Evolutionary conservation across 495 filamentous ascomycete species (phyloP).

Genomic region (Tetracladium marchalianum): DNA sequence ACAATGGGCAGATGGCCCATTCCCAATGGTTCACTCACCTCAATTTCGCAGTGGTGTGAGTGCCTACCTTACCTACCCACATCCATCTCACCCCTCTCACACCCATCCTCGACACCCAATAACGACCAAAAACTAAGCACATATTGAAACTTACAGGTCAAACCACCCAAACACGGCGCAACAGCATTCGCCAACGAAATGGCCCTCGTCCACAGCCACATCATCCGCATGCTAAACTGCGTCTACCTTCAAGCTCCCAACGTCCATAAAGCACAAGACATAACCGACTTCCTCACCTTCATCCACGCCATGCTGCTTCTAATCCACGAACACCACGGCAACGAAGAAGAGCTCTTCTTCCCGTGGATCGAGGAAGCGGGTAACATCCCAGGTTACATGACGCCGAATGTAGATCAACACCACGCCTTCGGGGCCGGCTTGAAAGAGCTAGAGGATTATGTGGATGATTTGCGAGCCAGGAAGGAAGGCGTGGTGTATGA

Average conservation of each 20-base stretch:
- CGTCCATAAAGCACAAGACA: slow-evolving; percentile 21
- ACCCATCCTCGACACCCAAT: background rate
- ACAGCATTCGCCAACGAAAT: slow-evolving; percentile 29
- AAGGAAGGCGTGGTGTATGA: slow-evolving; percentile 9
- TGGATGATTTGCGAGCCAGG: slow-evolving; percentile 7
- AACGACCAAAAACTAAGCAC: too few relatives aligned
- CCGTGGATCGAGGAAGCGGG: slow-evolving; percentile 23
- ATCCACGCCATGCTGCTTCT: slow-evolving; percentile 22
- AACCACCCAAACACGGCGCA: background rate
- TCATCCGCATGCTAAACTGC: slow-evolving; percentile 37
- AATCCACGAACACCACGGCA: slow-evolving; percentile 22
- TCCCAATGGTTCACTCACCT: slow-evolving; percentile 24
- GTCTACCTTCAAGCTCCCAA: slow-evolving; percentile 38
- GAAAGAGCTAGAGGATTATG: slow-evolving; percentile 16
- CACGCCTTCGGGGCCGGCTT: slow-evolving; percentile 26
- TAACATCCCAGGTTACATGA: slow-evolving; percentile 13
- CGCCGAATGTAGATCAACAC: slow-evolving; percentile 22
- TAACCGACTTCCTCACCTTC: slow-evolving; percentile 30
- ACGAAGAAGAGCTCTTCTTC: slow-evolving; percentile 25
- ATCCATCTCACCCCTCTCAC: too few relatives aligned
- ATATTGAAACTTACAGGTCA: too few relatives aligned
- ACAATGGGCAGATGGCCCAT: slow-evolving; percentile 27
- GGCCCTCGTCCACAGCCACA: slow-evolving; percentile 35
- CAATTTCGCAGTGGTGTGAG: slow-evolving; percentile 16
- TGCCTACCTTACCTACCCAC: background rate